Conservation (phyloP, 345 rosid species). For the Rhizophora mangle region DNA sequence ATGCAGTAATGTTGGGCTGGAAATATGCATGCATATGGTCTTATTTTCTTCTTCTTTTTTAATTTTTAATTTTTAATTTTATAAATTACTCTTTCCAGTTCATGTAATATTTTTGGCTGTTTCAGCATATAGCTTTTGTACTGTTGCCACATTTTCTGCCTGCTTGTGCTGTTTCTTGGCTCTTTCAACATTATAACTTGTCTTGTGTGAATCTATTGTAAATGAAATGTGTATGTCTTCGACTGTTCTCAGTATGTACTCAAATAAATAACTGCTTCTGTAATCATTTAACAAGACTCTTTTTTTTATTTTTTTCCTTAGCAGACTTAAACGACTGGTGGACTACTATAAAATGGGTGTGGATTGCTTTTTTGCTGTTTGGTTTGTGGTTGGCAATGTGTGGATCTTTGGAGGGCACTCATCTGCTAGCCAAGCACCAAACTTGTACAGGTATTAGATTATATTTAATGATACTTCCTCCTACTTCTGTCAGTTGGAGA, state of each 20-base stretch:
- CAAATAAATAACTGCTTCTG: background rate
- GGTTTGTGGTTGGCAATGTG: conserved; percentile 99
- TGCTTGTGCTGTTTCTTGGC: background rate
- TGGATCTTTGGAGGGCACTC: conserved; percentile 98
- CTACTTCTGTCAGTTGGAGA: background rate
- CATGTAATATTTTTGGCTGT: background rate
- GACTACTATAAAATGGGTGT: conserved; percentile 94
- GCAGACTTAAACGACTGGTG: conserved; percentile 74
- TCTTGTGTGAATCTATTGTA: no score
- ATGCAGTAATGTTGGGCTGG: no score
- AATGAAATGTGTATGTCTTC: background rate
- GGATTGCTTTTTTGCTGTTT: conserved; percentile 98
- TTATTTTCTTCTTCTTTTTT: no score
- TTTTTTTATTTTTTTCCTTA: background rate
- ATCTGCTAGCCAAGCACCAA: conserved; percentile 83
- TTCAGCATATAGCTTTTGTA: background rate
- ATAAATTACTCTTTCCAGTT: no score
- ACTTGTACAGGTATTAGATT: conserved; percentile 70
- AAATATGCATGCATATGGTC: no score
- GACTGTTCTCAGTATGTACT: background rate
- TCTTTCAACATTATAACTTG: background rate
- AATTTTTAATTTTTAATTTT: no score
- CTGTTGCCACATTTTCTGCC: no score
- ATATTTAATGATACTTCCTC: background rate
- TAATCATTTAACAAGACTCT: background rate